Conservation (phyloP, 1,284 basidiomycete genomes). For the Heterobasidion annosum region DNA sequence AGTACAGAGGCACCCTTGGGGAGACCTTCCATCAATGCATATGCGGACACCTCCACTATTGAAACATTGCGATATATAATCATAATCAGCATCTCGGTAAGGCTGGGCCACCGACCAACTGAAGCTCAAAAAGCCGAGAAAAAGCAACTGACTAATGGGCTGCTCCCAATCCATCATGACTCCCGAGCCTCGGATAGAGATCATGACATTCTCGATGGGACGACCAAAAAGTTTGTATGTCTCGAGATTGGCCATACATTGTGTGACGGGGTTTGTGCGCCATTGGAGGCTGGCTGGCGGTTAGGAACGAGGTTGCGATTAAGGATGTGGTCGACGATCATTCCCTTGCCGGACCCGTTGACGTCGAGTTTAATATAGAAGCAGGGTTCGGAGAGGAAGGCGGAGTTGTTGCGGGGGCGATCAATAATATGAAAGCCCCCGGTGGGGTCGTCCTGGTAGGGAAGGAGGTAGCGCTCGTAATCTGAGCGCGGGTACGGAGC, state of each 20-base stretch:
- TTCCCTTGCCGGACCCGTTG: background rate
- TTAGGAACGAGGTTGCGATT: too few species aligned
- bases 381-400: background rate
- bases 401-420: background rate
- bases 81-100: background rate
- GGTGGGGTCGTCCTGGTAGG: background rate
- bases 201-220: background rate
- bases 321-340: background rate
- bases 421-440: background rate
- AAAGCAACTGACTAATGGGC: background rate
- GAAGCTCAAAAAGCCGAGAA: background rate
- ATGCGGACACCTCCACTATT: slow-evolving; percentile 4
- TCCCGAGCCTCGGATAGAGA: background rate
- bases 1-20: slow-evolving; percentile 1
- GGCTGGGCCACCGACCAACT: background rate
- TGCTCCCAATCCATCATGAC: background rate
- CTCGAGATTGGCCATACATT: background rate
- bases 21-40: background rate
- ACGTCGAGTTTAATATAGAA: background rate
- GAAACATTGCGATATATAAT: background rate
- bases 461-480: background rate
- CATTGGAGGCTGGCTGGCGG: too few species aligned
- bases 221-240: background rate
- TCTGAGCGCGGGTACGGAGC: background rate
- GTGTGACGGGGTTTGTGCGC: too few species aligned